A percentile compares a stretch with the other conserved stretches of the same genome.
phyloP scores from a whole-genome alignment of 2,329 filamentous ascomycete genomes.

The Alternaria infectoria region DNA sequence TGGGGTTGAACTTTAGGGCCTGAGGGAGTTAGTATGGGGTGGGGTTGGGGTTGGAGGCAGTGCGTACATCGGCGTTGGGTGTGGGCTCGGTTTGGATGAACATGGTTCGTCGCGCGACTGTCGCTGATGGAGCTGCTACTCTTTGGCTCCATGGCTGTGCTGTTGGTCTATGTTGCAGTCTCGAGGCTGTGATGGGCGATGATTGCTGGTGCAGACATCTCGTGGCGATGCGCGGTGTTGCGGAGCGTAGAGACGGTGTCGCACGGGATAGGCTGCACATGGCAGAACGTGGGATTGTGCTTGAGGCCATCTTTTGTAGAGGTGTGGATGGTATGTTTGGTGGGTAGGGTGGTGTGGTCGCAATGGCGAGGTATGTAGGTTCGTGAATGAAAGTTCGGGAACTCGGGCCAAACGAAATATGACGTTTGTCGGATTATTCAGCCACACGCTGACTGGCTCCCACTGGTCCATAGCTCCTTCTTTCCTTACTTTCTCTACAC shows the following conservation, averaged over 20 bases:
- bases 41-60: background rate
- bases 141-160: constrained; percentile 32
- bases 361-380: constrained; percentile 19
- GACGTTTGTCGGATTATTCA: constrained; percentile 26
- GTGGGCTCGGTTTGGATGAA: constrained; percentile 98
- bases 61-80: constrained; percentile 81
- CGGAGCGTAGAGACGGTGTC: constrained; percentile 27
- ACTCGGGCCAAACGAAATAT: constrained; percentile 22
- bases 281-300: constrained; percentile 33
- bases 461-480: background rate
- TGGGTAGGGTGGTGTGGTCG: constrained; percentile 1
- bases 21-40: constrained; percentile 14
- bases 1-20: constrained; percentile 93
- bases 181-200: constrained; percentile 41
- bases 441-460: constrained; percentile 7
- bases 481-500: no score
- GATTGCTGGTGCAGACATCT: constrained; percentile 46
- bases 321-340: background rate
- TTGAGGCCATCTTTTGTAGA: constrained; percentile 33
- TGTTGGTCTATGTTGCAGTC: constrained; percentile 39
- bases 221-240: constrained; percentile 35
- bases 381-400: constrained; percentile 12
- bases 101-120: constrained; percentile 68
- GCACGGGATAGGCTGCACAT: constrained; percentile 38
- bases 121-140: constrained; percentile 12